These are phyloP conservation scores for Candida mattraensis DNA, from an alignment of 805 yeast genomes.

Conservation along the genomic window DNA sequence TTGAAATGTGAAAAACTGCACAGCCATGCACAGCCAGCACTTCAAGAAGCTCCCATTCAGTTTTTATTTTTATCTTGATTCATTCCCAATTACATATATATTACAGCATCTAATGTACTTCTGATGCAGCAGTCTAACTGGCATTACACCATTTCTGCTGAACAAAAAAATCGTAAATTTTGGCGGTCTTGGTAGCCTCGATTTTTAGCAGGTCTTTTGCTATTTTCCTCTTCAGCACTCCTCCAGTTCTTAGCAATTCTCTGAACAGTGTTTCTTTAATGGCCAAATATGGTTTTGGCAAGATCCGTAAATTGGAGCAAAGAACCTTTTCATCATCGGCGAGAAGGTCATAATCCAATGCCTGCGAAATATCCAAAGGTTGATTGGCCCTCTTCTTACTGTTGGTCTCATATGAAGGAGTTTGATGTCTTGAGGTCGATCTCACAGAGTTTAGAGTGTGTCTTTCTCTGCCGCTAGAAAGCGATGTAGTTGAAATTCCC, in stretches of 20 bases:
- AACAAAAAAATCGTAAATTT: conserved; percentile 89
- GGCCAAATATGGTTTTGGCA: conserved; percentile 93
- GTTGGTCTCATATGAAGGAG: conserved; percentile 23
- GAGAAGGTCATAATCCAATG: conserved; percentile 79
- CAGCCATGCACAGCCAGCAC: too few species aligned
- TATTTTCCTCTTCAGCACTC: conserved; percentile 74
- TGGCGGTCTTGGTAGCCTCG: conserved; percentile 82
- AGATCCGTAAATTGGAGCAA: conserved; percentile 78
- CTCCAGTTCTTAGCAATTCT: conserved; percentile 83
- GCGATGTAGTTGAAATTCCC: conserved; percentile 33
- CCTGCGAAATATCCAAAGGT: conserved; percentile 68
- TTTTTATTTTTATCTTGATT: conserved; percentile 5
- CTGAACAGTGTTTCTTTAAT: conserved; percentile 87
- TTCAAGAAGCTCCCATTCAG: too few species aligned
- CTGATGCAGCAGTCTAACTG: conserved; percentile 9
- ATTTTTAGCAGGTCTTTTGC: conserved; percentile 83
- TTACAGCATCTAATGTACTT: too few species aligned
- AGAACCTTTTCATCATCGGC: conserved; percentile 86
- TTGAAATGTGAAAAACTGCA: too few species aligned
- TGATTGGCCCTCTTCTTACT: conserved; percentile 42
- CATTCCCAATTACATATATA: too few species aligned
- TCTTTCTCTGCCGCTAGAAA: conserved; percentile 29
- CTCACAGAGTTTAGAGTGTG: conserved; percentile 32
- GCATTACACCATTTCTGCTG: conserved; percentile 81
- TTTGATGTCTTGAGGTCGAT: conserved; percentile 31